A percentile compares a stretch with the other conserved stretches of the same genome.
Evolutionary conservation across 2,329 filamentous ascomycete genomes (phyloP).

Genomic region (Ploettnerulaceae sp.): DNA sequence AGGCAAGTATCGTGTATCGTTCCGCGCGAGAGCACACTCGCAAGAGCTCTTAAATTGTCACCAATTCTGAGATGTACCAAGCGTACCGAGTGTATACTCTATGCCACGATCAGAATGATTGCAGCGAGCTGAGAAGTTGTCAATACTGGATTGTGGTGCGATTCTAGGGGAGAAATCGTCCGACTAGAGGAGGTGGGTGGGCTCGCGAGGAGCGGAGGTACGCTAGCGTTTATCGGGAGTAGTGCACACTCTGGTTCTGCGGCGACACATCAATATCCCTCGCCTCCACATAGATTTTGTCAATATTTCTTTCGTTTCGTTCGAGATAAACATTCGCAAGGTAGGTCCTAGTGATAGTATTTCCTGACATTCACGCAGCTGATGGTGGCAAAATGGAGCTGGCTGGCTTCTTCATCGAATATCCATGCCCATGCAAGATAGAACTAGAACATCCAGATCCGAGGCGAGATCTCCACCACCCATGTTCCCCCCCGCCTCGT

Average conservation of each 20-base stretch:
- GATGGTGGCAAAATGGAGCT: no score
- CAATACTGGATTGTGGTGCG: neutral
- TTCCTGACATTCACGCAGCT: neutral
- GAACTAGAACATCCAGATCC: neutral
- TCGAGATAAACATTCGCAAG: no score
- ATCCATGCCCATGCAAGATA: neutral
- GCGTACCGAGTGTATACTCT: neutral
- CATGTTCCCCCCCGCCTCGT: neutral
- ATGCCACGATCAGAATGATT: neutral
- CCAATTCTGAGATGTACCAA: neutral
- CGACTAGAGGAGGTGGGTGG: constrained; percentile 1
- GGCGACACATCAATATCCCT: neutral
- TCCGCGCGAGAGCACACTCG: constrained; percentile 12
- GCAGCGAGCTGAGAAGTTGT: neutral
- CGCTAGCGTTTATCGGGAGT: constrained; percentile 8
- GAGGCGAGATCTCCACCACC: neutral
- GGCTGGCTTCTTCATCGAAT: neutral
- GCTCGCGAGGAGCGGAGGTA: neutral
- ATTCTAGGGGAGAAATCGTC: neutral
- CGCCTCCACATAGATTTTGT: neutral
- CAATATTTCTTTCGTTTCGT: neutral
- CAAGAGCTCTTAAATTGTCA: constrained; percentile 6
- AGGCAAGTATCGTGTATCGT: constrained; percentile 4
- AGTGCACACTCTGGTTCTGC: neutral
- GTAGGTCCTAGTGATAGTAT: no score